These are phyloP conservation scores for Helianthus tuberosus DNA, from an alignment of 129 eudicot genomes.

Conservation along the genomic window DNA sequence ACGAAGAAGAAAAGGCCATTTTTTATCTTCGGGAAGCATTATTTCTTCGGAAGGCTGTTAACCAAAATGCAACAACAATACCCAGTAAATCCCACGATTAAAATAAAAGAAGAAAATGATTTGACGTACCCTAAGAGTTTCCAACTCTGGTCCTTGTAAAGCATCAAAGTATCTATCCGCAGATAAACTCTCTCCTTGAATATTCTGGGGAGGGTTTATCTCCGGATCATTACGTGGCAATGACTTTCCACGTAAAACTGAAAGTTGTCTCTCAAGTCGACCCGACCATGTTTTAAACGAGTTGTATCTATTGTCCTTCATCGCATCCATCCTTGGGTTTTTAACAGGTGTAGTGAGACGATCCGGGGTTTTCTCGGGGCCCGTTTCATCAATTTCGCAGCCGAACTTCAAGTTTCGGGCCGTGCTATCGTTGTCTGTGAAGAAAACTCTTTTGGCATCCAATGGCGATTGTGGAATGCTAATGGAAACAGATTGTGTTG, in stretches of 20 bases:
- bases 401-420: slow-evolving; percentile 6
- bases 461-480: slow-evolving; percentile 75
- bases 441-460: slow-evolving; percentile 43
- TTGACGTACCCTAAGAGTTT: slow-evolving; percentile 65
- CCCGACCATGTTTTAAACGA: slow-evolving; percentile 93
- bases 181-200: slow-evolving; percentile 49
- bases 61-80: background rate
- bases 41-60: slow-evolving; percentile 74
- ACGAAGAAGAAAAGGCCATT: slow-evolving; percentile 94
- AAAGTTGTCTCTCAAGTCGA: slow-evolving; percentile 75
- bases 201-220: slow-evolving; percentile 31
- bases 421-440: slow-evolving; percentile 29
- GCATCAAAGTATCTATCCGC: slow-evolving; percentile 89
- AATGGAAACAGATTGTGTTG: slow-evolving; percentile 57
- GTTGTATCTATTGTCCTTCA: slow-evolving; percentile 59
- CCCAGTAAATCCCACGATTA: too few relatives aligned
- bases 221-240: slow-evolving; percentile 33
- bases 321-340: slow-evolving; percentile 22
- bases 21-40: slow-evolving; percentile 78
- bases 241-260: slow-evolving; percentile 59
- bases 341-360: slow-evolving; percentile 20
- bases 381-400: slow-evolving; percentile 18
- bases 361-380: slow-evolving; percentile 25
- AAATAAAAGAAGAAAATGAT: background rate
- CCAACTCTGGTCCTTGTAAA: slow-evolving; percentile 89